Conservation (phyloP, 2,329 filamentous ascomycete genomes). For the Fusarium liriodendri region DNA sequence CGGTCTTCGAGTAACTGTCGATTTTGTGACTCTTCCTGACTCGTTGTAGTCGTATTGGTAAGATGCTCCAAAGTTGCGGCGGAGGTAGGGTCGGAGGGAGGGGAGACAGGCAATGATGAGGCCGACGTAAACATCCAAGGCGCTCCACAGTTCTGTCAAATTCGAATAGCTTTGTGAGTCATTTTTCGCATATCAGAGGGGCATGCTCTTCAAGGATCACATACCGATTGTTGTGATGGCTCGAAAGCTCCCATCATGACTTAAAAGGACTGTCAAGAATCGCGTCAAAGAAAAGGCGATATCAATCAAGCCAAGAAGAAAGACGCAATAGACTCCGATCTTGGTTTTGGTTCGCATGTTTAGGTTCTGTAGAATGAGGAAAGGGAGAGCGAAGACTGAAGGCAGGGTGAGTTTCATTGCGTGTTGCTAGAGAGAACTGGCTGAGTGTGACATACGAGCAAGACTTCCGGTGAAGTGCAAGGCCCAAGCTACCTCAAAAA, state of each 20-base stretch:
- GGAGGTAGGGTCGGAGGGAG: slow-evolving; percentile 34
- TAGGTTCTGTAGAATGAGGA: neutral
- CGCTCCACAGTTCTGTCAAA: slow-evolving; percentile 30
- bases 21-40: slow-evolving; percentile 6
- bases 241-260: slow-evolving; percentile 1
- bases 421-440: neutral
- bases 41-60: slow-evolving; percentile 19
- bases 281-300: slow-evolving; percentile 23
- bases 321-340: slow-evolving; percentile 13
- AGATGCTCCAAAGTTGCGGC: neutral
- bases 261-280: slow-evolving; percentile 4
- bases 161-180: neutral
- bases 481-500: slow-evolving; percentile 6
- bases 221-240: slow-evolving; percentile 33
- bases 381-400: slow-evolving; percentile 3
- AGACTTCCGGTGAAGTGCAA: slow-evolving; percentile 8
- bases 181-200: neutral
- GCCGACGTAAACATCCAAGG: slow-evolving; percentile 28
- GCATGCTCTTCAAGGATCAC: neutral
- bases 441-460: neutral
- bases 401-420: neutral
- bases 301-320: slow-evolving; percentile 20
- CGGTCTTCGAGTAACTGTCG: neutral
- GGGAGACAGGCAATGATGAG: slow-evolving; percentile 38
- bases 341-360: slow-evolving; percentile 2